Conservation (phyloP, 2,329 filamentous ascomycete genomes). For the Acephala macrosclerotiorum region DNA sequence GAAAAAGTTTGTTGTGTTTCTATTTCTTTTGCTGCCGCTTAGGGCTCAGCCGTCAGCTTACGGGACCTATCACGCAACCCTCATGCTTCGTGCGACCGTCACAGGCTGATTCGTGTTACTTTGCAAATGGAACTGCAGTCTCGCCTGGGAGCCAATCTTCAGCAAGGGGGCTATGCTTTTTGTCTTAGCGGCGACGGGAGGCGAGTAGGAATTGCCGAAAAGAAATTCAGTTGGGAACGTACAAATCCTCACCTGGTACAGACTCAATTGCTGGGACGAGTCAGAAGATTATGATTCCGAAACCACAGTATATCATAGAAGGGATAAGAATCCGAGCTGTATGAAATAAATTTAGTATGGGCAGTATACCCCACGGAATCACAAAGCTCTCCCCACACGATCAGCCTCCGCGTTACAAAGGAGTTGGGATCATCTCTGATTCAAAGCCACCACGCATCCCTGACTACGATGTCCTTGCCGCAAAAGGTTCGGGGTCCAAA, state of each 20-base stretch:
- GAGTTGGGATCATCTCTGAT: constrained; percentile 2
- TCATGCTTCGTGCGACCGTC: constrained; percentile 19
- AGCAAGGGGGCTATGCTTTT: constrained; percentile 16
- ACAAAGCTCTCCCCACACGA: not conserved
- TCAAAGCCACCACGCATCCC: constrained; percentile 1
- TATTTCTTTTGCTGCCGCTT: constrained; percentile 14
- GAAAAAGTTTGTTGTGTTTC: constrained; percentile 5
- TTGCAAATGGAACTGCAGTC: constrained; percentile 3
- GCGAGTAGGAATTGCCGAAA: constrained; percentile 4
- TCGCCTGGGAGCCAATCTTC: not conserved
- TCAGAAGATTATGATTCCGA: not conserved
- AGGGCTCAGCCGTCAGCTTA: constrained; percentile 18
- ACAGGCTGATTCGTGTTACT: constrained; percentile 21
- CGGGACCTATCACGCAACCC: constrained; percentile 9
- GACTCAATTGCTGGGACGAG: not conserved
- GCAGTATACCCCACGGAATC: not conserved
- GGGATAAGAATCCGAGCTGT: constrained; percentile 6
- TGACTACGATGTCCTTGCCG: not conserved
- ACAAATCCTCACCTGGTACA: not conserved
- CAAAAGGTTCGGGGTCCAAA: constrained; percentile 2
- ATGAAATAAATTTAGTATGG: not conserved
- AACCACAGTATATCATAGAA: not conserved
- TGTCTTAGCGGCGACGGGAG: not conserved
- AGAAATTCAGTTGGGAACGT: constrained; percentile 12
- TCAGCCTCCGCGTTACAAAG: constrained; percentile 10